These are phyloP conservation scores for Ceratocystis smalleyi DNA, from an alignment of 2,329 filamentous ascomycete genomes.

Conservation along the genomic window DNA sequence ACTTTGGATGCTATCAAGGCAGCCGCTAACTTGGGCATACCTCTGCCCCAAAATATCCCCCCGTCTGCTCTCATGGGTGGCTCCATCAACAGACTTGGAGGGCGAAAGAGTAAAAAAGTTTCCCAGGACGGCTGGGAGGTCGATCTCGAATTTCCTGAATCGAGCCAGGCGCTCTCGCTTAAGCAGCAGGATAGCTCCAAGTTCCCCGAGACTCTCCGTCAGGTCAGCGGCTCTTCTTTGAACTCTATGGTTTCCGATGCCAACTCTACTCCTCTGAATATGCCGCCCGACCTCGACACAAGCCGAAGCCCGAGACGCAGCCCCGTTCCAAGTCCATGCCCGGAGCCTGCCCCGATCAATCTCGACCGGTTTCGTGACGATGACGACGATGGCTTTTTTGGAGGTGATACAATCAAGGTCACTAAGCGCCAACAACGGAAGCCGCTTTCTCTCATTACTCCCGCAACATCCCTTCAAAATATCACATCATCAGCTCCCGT, in stretches of 20 bases:
- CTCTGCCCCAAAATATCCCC: slow-evolving; percentile 72
- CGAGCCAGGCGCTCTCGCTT: slow-evolving; percentile 45
- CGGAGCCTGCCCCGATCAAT: slow-evolving; percentile 27
- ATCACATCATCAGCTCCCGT: background rate
- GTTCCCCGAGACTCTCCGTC: slow-evolving; percentile 53
- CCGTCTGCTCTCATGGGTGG: slow-evolving; percentile 81
- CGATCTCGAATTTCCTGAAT: slow-evolving; percentile 53
- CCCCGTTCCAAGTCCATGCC: slow-evolving; percentile 25
- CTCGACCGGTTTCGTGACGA: slow-evolving; percentile 50
- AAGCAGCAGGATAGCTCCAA: slow-evolving; percentile 44
- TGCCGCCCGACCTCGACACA: slow-evolving; percentile 10
- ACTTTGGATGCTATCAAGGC: slow-evolving; percentile 73
- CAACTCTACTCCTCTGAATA: slow-evolving; percentile 24
- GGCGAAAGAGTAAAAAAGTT: slow-evolving; percentile 54
- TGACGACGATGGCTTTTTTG: slow-evolving; percentile 47
- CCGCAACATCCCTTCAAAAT: slow-evolving; percentile 37
- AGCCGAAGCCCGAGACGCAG: slow-evolving; percentile 13
- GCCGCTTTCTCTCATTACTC: slow-evolving; percentile 38
- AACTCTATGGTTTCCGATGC: slow-evolving; percentile 37
- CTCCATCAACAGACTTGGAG: slow-evolving; percentile 78
- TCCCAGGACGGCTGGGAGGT: slow-evolving; percentile 71
- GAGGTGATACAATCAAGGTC: slow-evolving; percentile 54
- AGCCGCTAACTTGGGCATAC: slow-evolving; percentile 78
- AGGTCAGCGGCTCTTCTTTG: slow-evolving; percentile 44
- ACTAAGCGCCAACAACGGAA: slow-evolving; percentile 43